Conservation (phyloP, 305 asterid genomes). For the Nicotiana rustica region DNA sequence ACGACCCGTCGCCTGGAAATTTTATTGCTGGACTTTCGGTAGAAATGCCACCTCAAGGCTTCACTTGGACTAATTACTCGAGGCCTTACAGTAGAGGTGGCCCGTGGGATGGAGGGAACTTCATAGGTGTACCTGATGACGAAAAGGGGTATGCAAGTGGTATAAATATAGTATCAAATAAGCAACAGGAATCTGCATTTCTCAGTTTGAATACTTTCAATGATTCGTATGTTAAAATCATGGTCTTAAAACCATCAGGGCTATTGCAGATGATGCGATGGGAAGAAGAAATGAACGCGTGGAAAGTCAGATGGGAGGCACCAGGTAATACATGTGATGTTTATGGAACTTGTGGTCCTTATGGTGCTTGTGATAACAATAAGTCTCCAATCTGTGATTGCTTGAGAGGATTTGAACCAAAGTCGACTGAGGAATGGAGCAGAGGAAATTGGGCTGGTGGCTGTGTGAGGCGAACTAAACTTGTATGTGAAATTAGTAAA, state of each 20-base stretch:
- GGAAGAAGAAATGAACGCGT: background rate
- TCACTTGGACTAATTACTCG: slow-evolving; percentile 37
- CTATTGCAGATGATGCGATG: background rate
- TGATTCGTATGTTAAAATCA: background rate
- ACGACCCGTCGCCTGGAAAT: slow-evolving; percentile 36
- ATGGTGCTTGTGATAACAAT: slow-evolving; percentile 40
- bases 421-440: slow-evolving; percentile 43
- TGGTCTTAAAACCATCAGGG: slow-evolving; percentile 31
- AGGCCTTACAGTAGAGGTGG: slow-evolving; percentile 39
- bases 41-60: slow-evolving; percentile 40
- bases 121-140: slow-evolving; percentile 14
- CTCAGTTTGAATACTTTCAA: slow-evolving; percentile 14
- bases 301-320: background rate
- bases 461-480: slow-evolving; percentile 41
- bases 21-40: slow-evolving; percentile 17
- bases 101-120: slow-evolving; percentile 39
- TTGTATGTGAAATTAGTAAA: slow-evolving; percentile 36
- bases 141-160: slow-evolving; percentile 28
- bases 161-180: slow-evolving; percentile 1
- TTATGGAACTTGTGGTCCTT: slow-evolving; percentile 49
- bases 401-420: slow-evolving; percentile 46
- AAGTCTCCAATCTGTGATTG: slow-evolving; percentile 47
- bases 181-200: slow-evolving; percentile 34
- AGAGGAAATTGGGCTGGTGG: slow-evolving; percentile 51
- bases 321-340: slow-evolving; percentile 42